Percentiles rank a stretch among this genome's conserved stretches.
Evolutionary conservation across 257 asterid genomes (phyloP).

Genomic region (Plantago ovata): DNA sequence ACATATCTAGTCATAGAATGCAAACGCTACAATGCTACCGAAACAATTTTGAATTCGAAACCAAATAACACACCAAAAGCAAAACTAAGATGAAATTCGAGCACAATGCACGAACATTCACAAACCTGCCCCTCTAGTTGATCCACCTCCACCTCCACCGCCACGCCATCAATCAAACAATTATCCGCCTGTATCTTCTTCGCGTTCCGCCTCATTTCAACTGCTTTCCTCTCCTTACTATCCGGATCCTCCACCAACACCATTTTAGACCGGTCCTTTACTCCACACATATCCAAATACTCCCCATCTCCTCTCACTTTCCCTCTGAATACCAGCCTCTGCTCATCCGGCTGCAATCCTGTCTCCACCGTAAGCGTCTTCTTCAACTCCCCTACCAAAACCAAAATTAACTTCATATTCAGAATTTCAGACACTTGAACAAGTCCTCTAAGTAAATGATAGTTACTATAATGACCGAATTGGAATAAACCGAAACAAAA

Average conservation of each 20-base stretch:
- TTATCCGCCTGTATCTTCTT: slow-evolving; percentile 50
- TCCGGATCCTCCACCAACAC: slow-evolving; percentile 52
- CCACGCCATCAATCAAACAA: slow-evolving; percentile 42
- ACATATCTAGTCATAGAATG: too few species aligned
- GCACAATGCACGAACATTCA: slow-evolving; percentile 5
- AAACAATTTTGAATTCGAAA: too few species aligned
- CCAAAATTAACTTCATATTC: too few species aligned
- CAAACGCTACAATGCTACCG: too few species aligned
- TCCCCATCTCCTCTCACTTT: slow-evolving; percentile 62
- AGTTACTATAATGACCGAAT: too few species aligned
- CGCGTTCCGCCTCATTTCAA: slow-evolving; percentile 49
- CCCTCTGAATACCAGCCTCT: slow-evolving; percentile 53
- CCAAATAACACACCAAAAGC: too few species aligned
- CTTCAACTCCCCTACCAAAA: slow-evolving; percentile 57
- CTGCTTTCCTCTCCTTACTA: slow-evolving; percentile 37
- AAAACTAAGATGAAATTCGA: not conserved
- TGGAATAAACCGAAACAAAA: too few species aligned
- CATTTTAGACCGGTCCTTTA: slow-evolving; percentile 59
- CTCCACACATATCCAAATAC: slow-evolving; percentile 56
- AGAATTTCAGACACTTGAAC: too few species aligned
- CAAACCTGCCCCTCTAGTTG: slow-evolving; percentile 64
- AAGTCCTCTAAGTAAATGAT: too few species aligned
- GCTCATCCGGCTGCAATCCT: slow-evolving; percentile 55
- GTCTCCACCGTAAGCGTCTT: slow-evolving; percentile 49
- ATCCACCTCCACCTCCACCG: slow-evolving; percentile 46